Conservation (phyloP, 2,329 filamentous ascomycete species). For the Fusarium brevicatenulatum region DNA sequence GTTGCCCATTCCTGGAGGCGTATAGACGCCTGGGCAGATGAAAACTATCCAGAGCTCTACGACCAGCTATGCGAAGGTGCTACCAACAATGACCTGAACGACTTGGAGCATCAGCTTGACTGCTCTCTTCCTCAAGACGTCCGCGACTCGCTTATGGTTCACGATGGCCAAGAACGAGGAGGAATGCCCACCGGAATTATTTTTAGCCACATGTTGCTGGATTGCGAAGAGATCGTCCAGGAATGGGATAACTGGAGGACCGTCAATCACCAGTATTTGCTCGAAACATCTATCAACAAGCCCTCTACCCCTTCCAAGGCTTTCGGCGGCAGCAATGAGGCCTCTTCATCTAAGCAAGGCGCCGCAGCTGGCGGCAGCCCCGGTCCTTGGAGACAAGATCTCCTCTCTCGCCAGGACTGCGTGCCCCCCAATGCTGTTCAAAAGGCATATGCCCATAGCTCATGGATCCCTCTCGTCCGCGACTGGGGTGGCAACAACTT, state of each 20-base stretch:
- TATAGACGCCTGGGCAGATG: constrained; percentile 93
- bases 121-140: constrained; percentile 94
- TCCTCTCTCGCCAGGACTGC: constrained; percentile 85
- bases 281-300: constrained; percentile 65
- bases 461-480: constrained; percentile 94
- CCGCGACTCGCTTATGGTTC: constrained; percentile 87
- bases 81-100: constrained; percentile 94
- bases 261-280: constrained; percentile 90
- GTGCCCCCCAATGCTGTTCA: constrained; percentile 88
- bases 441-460: constrained; percentile 91
- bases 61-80: constrained; percentile 94
- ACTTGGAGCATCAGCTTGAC: constrained; percentile 94
- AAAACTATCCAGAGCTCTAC: constrained; percentile 92
- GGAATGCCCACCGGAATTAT: constrained; percentile 91
- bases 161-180: constrained; percentile 97
- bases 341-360: constrained; percentile 74
- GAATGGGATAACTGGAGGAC: constrained; percentile 97
- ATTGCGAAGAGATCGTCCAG: constrained; percentile 97
- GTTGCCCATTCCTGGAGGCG: constrained; percentile 91
- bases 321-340: constrained; percentile 71
- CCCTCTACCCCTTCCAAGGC: constrained; percentile 76
- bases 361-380: constrained; percentile 65
- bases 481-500: constrained; percentile 99
- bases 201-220: constrained; percentile 93
- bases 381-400: constrained; percentile 81